Conservation (phyloP, 805 yeast species). For the Yarrowia sp. region DNA sequence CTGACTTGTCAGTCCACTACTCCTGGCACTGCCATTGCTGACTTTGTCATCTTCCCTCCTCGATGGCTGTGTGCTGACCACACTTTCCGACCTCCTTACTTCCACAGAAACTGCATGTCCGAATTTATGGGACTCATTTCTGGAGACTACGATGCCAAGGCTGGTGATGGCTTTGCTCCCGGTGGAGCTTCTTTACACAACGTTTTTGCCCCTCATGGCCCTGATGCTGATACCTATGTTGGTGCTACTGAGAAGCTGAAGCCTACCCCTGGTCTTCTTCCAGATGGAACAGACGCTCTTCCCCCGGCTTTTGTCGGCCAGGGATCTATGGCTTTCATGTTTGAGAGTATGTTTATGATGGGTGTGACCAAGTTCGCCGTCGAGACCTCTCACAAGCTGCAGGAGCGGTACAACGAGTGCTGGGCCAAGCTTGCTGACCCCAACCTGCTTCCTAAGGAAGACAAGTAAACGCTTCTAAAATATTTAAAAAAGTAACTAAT, state of each 20-base stretch:
- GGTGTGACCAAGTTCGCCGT: conserved; percentile 35
- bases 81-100: conserved; percentile 38
- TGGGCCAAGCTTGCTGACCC: conserved; percentile 12
- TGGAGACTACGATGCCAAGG: conserved; percentile 34
- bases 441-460: background rate
- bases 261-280: conserved; percentile 17
- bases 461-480: too few species aligned
- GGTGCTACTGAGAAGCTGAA: conserved; percentile 32
- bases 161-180: conserved; percentile 36
- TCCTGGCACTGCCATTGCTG: conserved; percentile 36
- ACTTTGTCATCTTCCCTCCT: conserved; percentile 37
- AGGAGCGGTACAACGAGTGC: conserved; percentile 30
- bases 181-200: conserved; percentile 39
- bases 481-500: too few species aligned
- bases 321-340: conserved; percentile 38
- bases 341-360: conserved; percentile 34
- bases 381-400: conserved; percentile 31
- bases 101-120: conserved; percentile 36
- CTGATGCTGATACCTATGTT: conserved; percentile 35
- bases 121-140: conserved; percentile 36
- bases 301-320: conserved; percentile 33
- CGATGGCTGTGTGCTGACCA: conserved; percentile 37
- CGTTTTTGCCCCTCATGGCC: conserved; percentile 38
- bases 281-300: conserved; percentile 28
- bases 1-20: conserved; percentile 31